phyloP scores from a whole-genome alignment of 306 rosid genomes.

The Trifolium repens region DNA sequence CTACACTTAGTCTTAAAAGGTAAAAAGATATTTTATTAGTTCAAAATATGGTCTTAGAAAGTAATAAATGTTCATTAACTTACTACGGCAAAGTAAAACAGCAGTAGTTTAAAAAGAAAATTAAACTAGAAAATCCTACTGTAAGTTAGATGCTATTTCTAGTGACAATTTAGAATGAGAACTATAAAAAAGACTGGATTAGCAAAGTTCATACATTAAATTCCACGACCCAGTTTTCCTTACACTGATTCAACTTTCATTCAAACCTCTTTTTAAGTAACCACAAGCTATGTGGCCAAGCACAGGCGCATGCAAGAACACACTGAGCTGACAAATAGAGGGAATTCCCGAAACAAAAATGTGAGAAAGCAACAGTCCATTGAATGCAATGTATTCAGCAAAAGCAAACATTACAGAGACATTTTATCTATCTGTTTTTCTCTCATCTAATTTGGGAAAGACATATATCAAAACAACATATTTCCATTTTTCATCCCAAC shows the following conservation, averaged over 20 bases:
- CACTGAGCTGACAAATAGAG: background rate
- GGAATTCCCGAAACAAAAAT: background rate
- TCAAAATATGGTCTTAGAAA: background rate
- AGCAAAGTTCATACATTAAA: background rate
- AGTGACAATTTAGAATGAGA: background rate
- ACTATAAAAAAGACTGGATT: background rate
- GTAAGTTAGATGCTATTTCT: background rate
- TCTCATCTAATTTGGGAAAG: background rate
- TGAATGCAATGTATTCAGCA: background rate
- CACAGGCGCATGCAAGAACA: background rate
- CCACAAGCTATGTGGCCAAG: background rate
- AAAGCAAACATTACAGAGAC: background rate
- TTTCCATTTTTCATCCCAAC: background rate
- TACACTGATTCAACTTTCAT: conserved; percentile 18
- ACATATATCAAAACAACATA: background rate
- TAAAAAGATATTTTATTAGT: background rate
- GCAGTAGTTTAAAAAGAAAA: background rate
- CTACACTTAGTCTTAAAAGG: background rate
- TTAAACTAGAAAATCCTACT: background rate
- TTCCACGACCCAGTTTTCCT: conserved; percentile 6
- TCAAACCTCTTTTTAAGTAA: background rate
- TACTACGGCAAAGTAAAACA: background rate
- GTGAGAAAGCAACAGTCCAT: background rate
- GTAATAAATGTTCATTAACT: background rate
- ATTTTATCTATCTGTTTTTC: background rate